phyloP scores from a whole-genome alignment of 2,329 filamentous ascomycete species.

The Colletotrichum sp. region DNA sequence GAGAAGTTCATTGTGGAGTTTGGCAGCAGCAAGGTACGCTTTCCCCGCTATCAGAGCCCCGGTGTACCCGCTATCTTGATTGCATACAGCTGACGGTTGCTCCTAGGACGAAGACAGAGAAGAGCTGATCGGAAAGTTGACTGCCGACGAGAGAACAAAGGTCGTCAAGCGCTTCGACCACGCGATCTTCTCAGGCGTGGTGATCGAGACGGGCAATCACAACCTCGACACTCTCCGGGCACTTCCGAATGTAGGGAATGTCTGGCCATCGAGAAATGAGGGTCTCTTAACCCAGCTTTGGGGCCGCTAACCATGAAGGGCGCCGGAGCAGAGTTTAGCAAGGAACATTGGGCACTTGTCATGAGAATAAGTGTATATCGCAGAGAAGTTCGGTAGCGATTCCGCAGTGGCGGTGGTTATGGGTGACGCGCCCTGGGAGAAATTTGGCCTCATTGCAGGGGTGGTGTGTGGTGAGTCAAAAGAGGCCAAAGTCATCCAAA shows the following conservation, averaged over 20 bases:
- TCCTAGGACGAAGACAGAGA: slow-evolving; percentile 10
- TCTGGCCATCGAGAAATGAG: slow-evolving; percentile 32
- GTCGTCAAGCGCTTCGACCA: slow-evolving; percentile 9
- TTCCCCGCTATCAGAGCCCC: not conserved
- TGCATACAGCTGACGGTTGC: not conserved
- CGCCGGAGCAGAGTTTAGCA: not conserved
- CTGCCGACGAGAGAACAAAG: slow-evolving; percentile 2
- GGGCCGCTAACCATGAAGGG: not conserved
- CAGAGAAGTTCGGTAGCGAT: not conserved
- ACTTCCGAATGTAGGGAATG: slow-evolving; percentile 38
- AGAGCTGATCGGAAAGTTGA: not conserved
- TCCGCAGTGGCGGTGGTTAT: not conserved
- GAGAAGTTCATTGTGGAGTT: slow-evolving; percentile 19
- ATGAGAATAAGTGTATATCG: not conserved
- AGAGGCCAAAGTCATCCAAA: not conserved
- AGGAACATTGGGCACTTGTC: not conserved
- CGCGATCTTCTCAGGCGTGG: slow-evolving; percentile 38
- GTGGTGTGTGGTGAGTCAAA: not conserved
- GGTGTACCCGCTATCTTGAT: not conserved
- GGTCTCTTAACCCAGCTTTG: not conserved
- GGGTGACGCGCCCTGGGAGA: not conserved
- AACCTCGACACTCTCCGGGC: slow-evolving; percentile 36
- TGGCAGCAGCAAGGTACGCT: slow-evolving; percentile 4
- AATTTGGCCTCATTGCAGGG: not conserved
- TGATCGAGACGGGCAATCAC: slow-evolving; percentile 34